These are phyloP conservation scores for Boletus speciosus DNA, from an alignment of 768 basidiomycete genomes.

Conservation along the genomic window DNA sequence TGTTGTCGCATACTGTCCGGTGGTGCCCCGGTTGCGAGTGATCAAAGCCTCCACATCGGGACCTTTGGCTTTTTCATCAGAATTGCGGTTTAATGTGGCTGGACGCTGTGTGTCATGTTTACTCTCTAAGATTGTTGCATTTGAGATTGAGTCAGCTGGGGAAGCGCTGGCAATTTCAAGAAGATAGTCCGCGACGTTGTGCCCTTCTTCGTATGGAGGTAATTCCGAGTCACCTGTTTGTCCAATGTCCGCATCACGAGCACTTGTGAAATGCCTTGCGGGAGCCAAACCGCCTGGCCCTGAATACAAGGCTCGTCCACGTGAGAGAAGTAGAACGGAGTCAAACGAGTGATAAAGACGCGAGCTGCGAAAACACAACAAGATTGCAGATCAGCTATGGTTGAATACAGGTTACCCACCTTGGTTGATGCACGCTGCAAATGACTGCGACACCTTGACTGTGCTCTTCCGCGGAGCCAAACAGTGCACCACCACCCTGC, in stretches of 20 bases:
- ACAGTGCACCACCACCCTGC: slow-evolving; percentile 34
- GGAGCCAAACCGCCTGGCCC: slow-evolving; percentile 75
- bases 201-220: slow-evolving; percentile 65
- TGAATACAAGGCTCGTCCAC: slow-evolving; percentile 74
- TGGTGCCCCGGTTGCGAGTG: slow-evolving; percentile 11
- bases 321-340: slow-evolving; percentile 70
- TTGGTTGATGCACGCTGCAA: slow-evolving; percentile 86
- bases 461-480: slow-evolving; percentile 25
- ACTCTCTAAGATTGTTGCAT: slow-evolving; percentile 19
- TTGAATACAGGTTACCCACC: slow-evolving; percentile 36
- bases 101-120: background rate
- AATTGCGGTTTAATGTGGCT: background rate
- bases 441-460: slow-evolving; percentile 76
- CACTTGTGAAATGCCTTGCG: slow-evolving; percentile 56
- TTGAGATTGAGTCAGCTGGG: slow-evolving; percentile 42
- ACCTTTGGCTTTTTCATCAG: slow-evolving; percentile 13
- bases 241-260: slow-evolving; percentile 30
- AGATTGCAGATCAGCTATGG: background rate
- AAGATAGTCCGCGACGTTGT: slow-evolving; percentile 91
- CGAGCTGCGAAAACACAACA: slow-evolving; percentile 43
- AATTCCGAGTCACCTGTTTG: slow-evolving; percentile 34
- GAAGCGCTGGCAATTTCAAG: slow-evolving; percentile 81
- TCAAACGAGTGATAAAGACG: slow-evolving; percentile 85
- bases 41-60: slow-evolving; percentile 21
- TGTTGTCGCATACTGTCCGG: slow-evolving; percentile 58